These are phyloP conservation scores for Wickerhamomyces sydowiorum DNA, from an alignment of 805 yeast genomes.

Conservation along the genomic window DNA sequence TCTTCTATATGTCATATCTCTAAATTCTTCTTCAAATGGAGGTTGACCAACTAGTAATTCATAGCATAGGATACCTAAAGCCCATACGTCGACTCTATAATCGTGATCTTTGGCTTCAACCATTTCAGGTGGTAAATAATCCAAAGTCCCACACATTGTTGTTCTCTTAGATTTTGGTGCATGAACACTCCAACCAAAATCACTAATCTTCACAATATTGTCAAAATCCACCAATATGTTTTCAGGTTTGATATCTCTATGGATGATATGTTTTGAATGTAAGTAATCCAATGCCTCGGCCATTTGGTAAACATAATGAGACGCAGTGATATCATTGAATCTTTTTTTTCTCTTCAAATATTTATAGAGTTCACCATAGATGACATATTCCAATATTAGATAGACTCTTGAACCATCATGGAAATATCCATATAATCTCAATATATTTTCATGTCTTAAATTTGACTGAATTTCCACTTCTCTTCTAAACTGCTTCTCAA, in stretches of 20 bases:
- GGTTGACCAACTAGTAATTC: constrained; percentile 87
- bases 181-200: constrained; percentile 92
- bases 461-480: constrained; percentile 89
- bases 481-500: constrained; percentile 80
- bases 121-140: constrained; percentile 94
- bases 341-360: constrained; percentile 59
- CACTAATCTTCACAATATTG: constrained; percentile 78
- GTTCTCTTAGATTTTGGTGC: constrained; percentile 54
- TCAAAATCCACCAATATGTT: constrained; percentile 75
- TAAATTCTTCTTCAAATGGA: constrained; percentile 82
- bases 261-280: constrained; percentile 77
- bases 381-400: constrained; percentile 76
- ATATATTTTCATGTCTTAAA: constrained; percentile 70
- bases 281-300: constrained; percentile 73
- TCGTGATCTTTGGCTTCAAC: constrained; percentile 80
- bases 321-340: constrained; percentile 68
- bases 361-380: constrained; percentile 82
- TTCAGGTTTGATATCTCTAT: constrained; percentile 93
- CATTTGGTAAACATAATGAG: constrained; percentile 76
- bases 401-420: constrained; percentile 78
- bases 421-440: constrained; percentile 82
- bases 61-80: constrained; percentile 79
- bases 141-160: constrained; percentile 93
- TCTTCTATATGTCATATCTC: constrained; percentile 72
- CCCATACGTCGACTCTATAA: constrained; percentile 83